Evolutionary conservation across 305 asterid genomes (phyloP).

Genomic region (Striga hermonthica): DNA sequence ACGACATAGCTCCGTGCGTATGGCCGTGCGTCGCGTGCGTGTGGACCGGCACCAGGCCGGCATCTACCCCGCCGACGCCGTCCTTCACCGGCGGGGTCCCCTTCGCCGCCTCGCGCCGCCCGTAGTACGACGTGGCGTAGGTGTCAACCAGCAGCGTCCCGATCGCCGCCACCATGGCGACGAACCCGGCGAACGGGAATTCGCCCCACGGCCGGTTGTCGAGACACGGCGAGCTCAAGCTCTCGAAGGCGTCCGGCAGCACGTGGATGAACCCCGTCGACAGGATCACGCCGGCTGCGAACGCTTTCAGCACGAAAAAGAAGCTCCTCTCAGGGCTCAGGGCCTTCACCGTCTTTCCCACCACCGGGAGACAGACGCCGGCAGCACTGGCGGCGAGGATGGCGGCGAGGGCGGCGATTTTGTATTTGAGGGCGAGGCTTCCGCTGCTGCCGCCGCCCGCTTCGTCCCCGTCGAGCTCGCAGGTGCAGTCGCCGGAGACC

Average conservation of each 20-base stretch:
- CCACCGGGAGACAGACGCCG: constrained; percentile 37
- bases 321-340: constrained; percentile 33
- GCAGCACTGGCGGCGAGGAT: constrained; percentile 38
- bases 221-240: constrained; percentile 43
- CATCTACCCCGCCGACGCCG: constrained; percentile 17
- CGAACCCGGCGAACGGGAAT: constrained; percentile 47
- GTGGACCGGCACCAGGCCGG: constrained; percentile 32
- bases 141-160: constrained; percentile 45
- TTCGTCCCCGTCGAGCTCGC: constrained; percentile 28
- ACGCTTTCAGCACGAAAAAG: constrained; percentile 41
- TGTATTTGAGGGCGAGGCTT: constrained; percentile 32
- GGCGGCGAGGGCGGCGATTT: constrained; percentile 31
- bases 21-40: constrained; percentile 35
- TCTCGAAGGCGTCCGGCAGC: constrained; percentile 51
- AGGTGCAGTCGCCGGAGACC: constrained; percentile 28
- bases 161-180: constrained; percentile 48
- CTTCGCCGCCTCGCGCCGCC: constrained; percentile 31
- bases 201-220: constrained; percentile 34
- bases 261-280: constrained; percentile 52
- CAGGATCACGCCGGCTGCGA: constrained; percentile 54
- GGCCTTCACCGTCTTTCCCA: constrained; percentile 32
- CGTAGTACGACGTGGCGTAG: constrained; percentile 36
- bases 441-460: constrained; percentile 23
- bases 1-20: constrained; percentile 28
- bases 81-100: constrained; percentile 14